phyloP scores from a whole-genome alignment of 139 green algal genomes.

The Chlorella sp. region DNA sequence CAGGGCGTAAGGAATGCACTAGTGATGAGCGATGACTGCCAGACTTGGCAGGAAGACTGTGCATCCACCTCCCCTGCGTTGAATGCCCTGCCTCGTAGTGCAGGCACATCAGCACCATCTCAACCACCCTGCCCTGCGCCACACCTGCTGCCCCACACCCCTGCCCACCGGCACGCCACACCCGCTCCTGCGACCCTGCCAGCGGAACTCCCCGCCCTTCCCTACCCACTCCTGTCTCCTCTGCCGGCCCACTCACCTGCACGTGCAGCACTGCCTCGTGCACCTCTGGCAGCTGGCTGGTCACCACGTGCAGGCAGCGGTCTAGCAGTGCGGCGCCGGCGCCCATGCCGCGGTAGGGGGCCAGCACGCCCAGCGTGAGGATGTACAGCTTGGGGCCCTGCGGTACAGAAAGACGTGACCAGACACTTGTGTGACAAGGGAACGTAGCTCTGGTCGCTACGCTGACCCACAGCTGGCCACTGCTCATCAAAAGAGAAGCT shows the following conservation, averaged over 20 bases:
- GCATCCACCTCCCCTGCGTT: no score
- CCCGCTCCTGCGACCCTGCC: neutral
- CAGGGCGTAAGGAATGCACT: neutral
- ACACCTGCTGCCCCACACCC: neutral
- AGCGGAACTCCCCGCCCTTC: neutral
- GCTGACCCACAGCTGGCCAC: neutral
- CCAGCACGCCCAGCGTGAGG: conserved; percentile 88
- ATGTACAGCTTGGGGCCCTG: conserved; percentile 80
- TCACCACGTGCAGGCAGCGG: conserved; percentile 28
- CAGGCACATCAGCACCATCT: neutral
- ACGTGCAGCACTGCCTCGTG: conserved; percentile 75
- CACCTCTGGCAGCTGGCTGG: conserved; percentile 44
- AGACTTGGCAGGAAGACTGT: neutral
- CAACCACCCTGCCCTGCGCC: neutral
- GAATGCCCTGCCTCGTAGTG: neutral
- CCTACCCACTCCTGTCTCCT: neutral
- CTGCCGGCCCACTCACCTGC: neutral
- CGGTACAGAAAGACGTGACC: neutral
- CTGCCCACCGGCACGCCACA: neutral
- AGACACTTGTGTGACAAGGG: no score
- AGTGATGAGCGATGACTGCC: neutral
- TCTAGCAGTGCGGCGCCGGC: conserved; percentile 58
- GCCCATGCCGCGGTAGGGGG: conserved; percentile 80
- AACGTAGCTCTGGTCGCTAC: neutral
- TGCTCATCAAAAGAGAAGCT: neutral